Base-by-base conservation (phyloP, 2,329 filamentous ascomycete species). In the Leptosphaerulina australis region DNA sequence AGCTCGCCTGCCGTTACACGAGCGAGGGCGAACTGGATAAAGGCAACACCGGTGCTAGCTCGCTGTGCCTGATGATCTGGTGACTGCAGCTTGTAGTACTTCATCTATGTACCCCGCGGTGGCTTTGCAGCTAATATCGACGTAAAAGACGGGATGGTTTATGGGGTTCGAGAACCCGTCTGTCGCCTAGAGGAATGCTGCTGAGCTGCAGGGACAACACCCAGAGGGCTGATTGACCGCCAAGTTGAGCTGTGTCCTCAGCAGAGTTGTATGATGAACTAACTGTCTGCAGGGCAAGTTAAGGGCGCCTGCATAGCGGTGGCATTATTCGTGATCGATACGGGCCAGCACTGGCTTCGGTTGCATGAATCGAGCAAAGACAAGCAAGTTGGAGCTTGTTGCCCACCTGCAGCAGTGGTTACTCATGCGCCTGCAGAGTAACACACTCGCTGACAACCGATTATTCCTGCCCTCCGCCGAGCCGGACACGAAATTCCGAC, bases 21-120 rank as follows among this genome's bases (percentile, higher is more conserved):
- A 31, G 24, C 40, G 35, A 51, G 30, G 36, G 41, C 30, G 22
- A 41, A 21, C 36, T 51, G 24, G 40, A 41, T 31, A 36, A 36
- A 45, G 41, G 20, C 41, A 41, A 29, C 30, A 31, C 20, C 30
- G 48, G 25, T 37, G 24, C 36, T 51, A 51, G 36, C n/a, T 26
- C 7, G 44, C 34, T 41, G 39, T 44, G 36, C 43, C 30, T 49
- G 48, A 22, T 56, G 55, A 56, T 60, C 56, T 50, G 58, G 53
- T 66, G 61, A 64, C 56, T 65, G 50, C 55, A 41, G 44, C 29
- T 53, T 59, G 65, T 64, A 54, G 51, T 63, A 68, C 57, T 56
- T 65, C 60, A 69, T 71, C 60, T 64, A 71, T 61, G 66, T 67
- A 65, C 65, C 67, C 65, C 66, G 65, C 68, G 62, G 56, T 44